These are phyloP conservation scores for Saururus chinensis DNA, from an alignment of 164 flowering plant species.

Conservation along the genomic window DNA sequence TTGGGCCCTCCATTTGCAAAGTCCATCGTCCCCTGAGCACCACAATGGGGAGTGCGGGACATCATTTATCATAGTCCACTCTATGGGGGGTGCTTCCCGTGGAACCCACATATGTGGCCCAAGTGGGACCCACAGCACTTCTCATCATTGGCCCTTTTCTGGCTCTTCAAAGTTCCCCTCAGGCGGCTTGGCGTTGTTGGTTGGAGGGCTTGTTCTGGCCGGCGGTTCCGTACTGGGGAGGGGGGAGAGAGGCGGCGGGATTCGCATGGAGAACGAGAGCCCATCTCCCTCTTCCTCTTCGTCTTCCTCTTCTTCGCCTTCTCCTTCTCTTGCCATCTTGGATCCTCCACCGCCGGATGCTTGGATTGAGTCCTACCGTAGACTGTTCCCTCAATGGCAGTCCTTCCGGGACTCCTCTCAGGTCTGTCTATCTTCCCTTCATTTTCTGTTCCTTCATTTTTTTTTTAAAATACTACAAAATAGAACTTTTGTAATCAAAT, in stretches of 20 bases:
- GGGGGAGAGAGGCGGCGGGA: not conserved
- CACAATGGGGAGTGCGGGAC: no score
- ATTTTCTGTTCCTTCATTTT: not conserved
- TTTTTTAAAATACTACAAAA: not conserved
- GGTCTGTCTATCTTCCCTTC: conserved; percentile 17
- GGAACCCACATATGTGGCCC: no score
- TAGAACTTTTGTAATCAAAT: no score
- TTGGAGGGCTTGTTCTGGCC: no score
- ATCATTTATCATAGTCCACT: no score
- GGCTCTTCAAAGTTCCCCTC: not conserved
- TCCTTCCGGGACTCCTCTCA: conserved; percentile 35
- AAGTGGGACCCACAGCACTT: no score
- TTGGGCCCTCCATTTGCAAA: no score
- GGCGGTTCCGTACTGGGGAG: no score
- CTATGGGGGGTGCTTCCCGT: no score
- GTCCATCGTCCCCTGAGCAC: no score
- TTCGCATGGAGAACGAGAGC: conserved; percentile 27
- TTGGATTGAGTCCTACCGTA: conserved; percentile 39
- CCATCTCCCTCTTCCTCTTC: conserved; percentile 12
- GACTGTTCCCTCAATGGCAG: conserved; percentile 53
- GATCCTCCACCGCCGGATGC: conserved; percentile 46
- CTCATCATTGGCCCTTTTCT: not conserved
- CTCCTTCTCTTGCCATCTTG: conserved; percentile 9
- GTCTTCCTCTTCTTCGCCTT: conserved; percentile 14
- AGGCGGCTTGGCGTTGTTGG: no score